Percentiles rank a stretch among this genome's conserved stretches.
phyloP scores from a whole-genome alignment of 306 rosid genomes.

The Sechiopsis laciniata region DNA sequence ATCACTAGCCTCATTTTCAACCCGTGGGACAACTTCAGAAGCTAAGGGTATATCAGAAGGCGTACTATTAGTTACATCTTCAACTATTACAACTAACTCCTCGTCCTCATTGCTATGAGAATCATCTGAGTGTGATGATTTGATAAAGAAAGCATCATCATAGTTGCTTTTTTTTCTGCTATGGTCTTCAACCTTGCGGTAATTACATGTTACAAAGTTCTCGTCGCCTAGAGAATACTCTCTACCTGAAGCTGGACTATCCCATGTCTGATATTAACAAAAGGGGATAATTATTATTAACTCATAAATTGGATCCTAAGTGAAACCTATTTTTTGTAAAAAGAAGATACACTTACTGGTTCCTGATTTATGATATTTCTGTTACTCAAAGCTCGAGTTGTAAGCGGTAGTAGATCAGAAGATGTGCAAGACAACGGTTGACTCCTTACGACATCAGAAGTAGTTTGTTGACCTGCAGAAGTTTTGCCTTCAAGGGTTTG shows the following conservation, averaged over 20 bases:
- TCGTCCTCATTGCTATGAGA: constrained; percentile 25
- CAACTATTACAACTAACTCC: constrained; percentile 29
- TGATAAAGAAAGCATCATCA: constrained; percentile 26
- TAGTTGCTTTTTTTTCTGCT: constrained; percentile 23
- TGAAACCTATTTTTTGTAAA: constrained; percentile 1
- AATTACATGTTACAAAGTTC: constrained; percentile 26
- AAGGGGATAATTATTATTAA: constrained; percentile 16
- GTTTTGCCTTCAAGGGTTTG: not conserved
- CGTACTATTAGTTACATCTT: constrained; percentile 33
- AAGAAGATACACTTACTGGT: constrained; percentile 48
- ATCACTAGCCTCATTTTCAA: constrained; percentile 38
- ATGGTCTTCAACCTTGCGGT: constrained; percentile 28
- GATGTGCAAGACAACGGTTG: constrained; percentile 32
- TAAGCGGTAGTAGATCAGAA: constrained; percentile 30
- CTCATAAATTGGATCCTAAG: constrained; percentile 17
- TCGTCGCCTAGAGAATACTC: constrained; percentile 33
- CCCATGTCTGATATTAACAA: constrained; percentile 42
- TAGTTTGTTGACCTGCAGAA: constrained; percentile 22
- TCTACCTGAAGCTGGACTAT: constrained; percentile 32
- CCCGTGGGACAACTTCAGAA: constrained; percentile 34
- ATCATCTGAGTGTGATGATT: constrained; percentile 25
- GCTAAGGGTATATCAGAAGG: constrained; percentile 35
- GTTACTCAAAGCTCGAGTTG: constrained; percentile 24
- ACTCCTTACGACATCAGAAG: constrained; percentile 25
- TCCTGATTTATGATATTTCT: constrained; percentile 24